These are phyloP conservation scores for Dioszegia hungarica DNA, from an alignment of 768 basidiomycete species.

Conservation along the genomic window DNA sequence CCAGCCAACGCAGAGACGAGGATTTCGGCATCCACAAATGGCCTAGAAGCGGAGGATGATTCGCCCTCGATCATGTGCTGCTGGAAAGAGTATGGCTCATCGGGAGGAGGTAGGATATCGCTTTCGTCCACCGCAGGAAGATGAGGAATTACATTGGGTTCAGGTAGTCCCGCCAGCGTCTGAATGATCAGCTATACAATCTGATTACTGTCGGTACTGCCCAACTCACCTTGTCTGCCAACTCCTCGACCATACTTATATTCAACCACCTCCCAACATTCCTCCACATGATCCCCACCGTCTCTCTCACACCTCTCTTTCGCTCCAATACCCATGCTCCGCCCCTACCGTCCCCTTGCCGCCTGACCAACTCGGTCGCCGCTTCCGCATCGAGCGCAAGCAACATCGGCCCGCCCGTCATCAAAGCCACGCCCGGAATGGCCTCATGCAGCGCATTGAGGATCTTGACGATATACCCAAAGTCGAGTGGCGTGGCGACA, in stretches of 20 bases:
- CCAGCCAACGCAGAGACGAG: constrained; percentile 60
- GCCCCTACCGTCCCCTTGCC: constrained; percentile 33
- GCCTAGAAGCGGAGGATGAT: constrained; percentile 42
- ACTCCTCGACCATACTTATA: constrained; percentile 54
- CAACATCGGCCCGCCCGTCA: constrained; percentile 80
- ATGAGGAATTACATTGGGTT: constrained; percentile 50
- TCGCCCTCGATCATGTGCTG: constrained; percentile 31
- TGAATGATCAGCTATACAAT: constrained; percentile 29
- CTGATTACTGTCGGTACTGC: neutral
- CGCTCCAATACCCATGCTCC: constrained; percentile 52
- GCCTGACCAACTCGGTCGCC: constrained; percentile 45
- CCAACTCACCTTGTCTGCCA: constrained; percentile 31
- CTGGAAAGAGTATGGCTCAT: constrained; percentile 53
- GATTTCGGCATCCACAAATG: constrained; percentile 56
- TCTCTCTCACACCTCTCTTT: constrained; percentile 57
- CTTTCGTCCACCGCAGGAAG: constrained; percentile 47
- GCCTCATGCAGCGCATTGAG: constrained; percentile 65
- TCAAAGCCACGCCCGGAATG: constrained; percentile 67
- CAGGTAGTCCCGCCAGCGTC: constrained; percentile 55
- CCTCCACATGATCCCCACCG: constrained; percentile 64
- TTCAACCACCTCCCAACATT: constrained; percentile 69
- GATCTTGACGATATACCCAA: constrained; percentile 64
- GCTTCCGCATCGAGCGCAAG: constrained; percentile 63
- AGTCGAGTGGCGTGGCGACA: constrained; percentile 67
- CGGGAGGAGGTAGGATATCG: constrained; percentile 53